Evolutionary conservation across 1,139 yeast genomes (phyloP), one percentile per base, ranked within the genome.

Genomic region (Eremothecium gossypii): DNA sequence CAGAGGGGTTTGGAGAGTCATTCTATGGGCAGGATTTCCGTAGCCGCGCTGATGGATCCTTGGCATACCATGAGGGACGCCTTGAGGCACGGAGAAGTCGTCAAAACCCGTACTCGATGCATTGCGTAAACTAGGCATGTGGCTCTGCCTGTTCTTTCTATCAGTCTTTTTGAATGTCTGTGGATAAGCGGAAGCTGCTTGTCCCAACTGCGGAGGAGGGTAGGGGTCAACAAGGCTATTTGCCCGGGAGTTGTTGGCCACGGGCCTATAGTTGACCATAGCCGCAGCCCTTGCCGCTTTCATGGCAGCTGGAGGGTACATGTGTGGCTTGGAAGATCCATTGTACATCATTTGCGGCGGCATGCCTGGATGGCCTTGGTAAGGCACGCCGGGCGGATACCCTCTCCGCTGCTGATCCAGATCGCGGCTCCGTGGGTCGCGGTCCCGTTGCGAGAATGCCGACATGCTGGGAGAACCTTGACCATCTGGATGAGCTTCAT

Each of bases 81-180:
- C 29, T 7, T 30, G 41, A 4, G 51, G 42, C 36, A 51, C 43
- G 14, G 50, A 44, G 39, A 41, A 51, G 30, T 49, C 51, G 27
- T 43, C 42, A 36, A 54, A 44, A n/a, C 48, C 50, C 14, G 54
- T 41, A 40, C 54, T 58, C 1, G 64, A 60, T 4, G 64, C 63
- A 44, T 52, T 55, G 9, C 64, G 60, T 17, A 61, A 39, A 20
- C 46, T 48, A 13, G 58, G 56, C 60, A 60, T 53, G 36, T 57
- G 55, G 39, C 63, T 60, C 27, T 49, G 46, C 50, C 65, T 58
- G 38, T 60, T 60, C 43, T 61, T 61, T 40, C 65, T 58, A 42
- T 64, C 60, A 2, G 64, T 58, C 23, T 63, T 60, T 44, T 60
- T 60, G 40, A 60, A 50, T 8, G 54, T 48, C 39, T 58, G 56